Conservation (phyloP, 352 stramenopile genomes). For the Pythium phragmitis region DNA sequence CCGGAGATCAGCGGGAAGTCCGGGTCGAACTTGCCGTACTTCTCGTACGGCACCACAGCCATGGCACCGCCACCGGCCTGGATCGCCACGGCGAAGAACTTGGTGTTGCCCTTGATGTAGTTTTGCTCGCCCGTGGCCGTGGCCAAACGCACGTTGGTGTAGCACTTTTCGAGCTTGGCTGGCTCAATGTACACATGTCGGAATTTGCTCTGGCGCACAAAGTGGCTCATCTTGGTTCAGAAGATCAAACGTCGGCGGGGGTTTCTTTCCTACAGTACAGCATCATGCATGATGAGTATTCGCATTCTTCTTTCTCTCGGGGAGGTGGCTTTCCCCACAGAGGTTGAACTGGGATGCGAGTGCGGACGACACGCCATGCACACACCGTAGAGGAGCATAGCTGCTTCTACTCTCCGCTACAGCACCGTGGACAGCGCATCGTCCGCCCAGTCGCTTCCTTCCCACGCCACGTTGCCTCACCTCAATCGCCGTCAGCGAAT, state of each 20-base stretch:
- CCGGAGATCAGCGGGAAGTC: constrained; percentile 94
- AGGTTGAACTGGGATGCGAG: constrained; percentile 11
- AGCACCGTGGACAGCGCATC: not conserved
- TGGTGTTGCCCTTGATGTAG: constrained; percentile 99
- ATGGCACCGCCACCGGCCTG: constrained; percentile 88
- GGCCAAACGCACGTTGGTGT: constrained; percentile 92
- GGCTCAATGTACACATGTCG: constrained; percentile 98
- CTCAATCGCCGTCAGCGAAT: constrained; percentile 10
- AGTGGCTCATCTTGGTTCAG: constrained; percentile 85
- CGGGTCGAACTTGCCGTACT: constrained; percentile 93
- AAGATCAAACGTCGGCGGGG: constrained; percentile 1
- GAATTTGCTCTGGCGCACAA: constrained; percentile 97
- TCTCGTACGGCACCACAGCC: constrained; percentile 93
- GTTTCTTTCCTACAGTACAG: constrained; percentile 16
- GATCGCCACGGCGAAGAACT: constrained; percentile 98
- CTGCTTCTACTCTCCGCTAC: not conserved
- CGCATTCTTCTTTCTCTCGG: constrained; percentile 1
- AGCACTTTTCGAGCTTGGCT: constrained; percentile 93
- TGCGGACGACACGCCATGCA: not conserved
- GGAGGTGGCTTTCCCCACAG: not conserved
- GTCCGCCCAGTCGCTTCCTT: not conserved
- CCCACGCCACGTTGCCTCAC: constrained; percentile 11
- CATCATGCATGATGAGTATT: not conserved
- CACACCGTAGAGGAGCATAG: not conserved
- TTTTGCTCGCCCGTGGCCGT: constrained; percentile 99